phyloP scores from a whole-genome alignment of 192 early-diverging fungal genomes.

The Lunasporangiospora selenospora region DNA sequence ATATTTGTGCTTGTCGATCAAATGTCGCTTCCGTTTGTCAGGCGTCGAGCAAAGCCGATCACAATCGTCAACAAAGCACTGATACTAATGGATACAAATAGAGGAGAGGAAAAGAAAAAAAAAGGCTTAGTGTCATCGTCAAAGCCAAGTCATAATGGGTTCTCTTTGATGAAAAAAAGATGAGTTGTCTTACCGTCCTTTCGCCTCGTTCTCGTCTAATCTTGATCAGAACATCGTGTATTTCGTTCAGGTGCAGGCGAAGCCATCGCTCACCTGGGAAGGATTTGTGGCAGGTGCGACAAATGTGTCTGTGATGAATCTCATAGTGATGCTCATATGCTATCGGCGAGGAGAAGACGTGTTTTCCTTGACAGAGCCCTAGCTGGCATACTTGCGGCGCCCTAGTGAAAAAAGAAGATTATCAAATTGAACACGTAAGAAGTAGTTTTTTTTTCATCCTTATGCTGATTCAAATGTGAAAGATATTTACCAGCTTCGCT shows the following conservation, averaged over 20 bases:
- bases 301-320: conserved; percentile 54
- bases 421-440: too few relatives aligned
- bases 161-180: background rate
- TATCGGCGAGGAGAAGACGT: conserved; percentile 34
- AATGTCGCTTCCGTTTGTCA: conserved; percentile 51
- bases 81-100: conserved; percentile 43
- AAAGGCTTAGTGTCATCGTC: background rate
- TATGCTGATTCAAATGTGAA: too few relatives aligned
- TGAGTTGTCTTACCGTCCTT: conserved; percentile 49
- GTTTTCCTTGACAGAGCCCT: conserved; percentile 27
- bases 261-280: conserved; percentile 59
- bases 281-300: conserved; percentile 49
- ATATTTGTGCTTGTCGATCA: conserved; percentile 62
- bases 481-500: too few relatives aligned
- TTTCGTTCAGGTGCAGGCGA: conserved; percentile 55
- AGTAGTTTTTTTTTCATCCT: too few relatives aligned
- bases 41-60: conserved; percentile 40
- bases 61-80: conserved; percentile 60
- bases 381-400: conserved; percentile 14
- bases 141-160: background rate
- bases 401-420: too few relatives aligned
- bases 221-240: conserved; percentile 52
- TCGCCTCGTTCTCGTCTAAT: conserved; percentile 57
- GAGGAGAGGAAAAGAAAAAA: background rate
- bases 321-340: conserved; percentile 63